Percentiles rank a stretch among this genome's conserved stretches.
These are phyloP conservation scores for Rubia occidens DNA, from an alignment of 305 asterid species.

Conservation along the genomic window DNA sequence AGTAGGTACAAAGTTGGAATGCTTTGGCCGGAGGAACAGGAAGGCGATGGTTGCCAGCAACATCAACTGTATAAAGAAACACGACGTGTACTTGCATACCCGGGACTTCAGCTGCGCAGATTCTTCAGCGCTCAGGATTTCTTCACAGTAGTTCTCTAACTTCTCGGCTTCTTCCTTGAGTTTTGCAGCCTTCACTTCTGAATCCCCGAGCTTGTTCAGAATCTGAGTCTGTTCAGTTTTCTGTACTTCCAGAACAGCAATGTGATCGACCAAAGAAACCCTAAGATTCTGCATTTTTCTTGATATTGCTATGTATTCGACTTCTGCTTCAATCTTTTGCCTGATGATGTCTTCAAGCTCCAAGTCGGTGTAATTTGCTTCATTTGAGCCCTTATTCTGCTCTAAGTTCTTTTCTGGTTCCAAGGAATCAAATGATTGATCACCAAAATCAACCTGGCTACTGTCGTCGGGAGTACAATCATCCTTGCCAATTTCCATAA, in stretches of 20 bases:
- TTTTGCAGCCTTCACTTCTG: constrained; percentile 37
- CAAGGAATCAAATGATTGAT: constrained; percentile 20
- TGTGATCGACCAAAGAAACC: constrained; percentile 36
- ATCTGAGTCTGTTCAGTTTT: constrained; percentile 43
- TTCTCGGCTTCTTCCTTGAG: constrained; percentile 40
- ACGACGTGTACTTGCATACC: constrained; percentile 44
- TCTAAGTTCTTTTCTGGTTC: constrained; percentile 29
- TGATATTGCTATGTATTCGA: constrained; percentile 47
- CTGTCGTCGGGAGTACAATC: constrained; percentile 27
- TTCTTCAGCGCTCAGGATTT: constrained; percentile 34
- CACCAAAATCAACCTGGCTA: constrained; percentile 25
- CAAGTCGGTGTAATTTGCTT: constrained; percentile 14
- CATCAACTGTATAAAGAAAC: constrained; percentile 45
- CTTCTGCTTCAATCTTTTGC: constrained; percentile 69
- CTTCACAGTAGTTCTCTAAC: constrained; percentile 38
- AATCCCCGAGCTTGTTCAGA: constrained; percentile 42
- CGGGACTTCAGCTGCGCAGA: constrained; percentile 35
- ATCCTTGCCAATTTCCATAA: constrained; percentile 46
- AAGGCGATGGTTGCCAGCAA: constrained; percentile 27
- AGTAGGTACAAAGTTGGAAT: constrained; percentile 52
- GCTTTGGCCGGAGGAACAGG: constrained; percentile 28
- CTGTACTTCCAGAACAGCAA: constrained; percentile 39
- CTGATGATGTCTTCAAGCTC: constrained; percentile 42
- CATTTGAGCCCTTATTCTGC: constrained; percentile 15
- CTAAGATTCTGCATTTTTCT: constrained; percentile 34